Base-by-base conservation (phyloP, 2,329 filamentous ascomycete species). In the Scedosporium apiospermum region DNA sequence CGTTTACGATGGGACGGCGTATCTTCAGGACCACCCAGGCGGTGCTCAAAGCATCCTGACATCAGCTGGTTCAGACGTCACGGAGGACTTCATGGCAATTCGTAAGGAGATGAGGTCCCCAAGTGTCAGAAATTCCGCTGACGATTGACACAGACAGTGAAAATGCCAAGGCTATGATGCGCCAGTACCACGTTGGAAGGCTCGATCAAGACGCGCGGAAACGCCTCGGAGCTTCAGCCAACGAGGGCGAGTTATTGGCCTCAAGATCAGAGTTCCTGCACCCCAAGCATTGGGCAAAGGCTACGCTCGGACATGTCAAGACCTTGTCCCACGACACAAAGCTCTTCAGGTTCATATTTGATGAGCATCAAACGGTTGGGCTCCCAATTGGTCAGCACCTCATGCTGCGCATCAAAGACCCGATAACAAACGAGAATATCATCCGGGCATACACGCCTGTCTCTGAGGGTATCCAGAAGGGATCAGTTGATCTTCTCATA, bases 141-240 rank as follows among this genome's bases (percentile, higher is more conserved):
- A 30, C 57, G n/a, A 4, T 18, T 1, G 3, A 34, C 5, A 21
- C 51, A 62, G 60, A 96, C 72, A 93, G 89, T 71, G 92, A 96
- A 76, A 96, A 90, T 16, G 93, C 93, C 41, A 96, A 96, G 76
- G 82, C 81, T 18, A 96, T 96, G 91, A 92, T 97, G 88, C 82
- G 84, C 10, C 75, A 82, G 55, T 96, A 96, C 70, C 92, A 97
- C 73, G 86, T 97, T 66, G 93, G 93, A 60, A 86, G 85, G 0
- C 81, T 96, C 12, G 84, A 90, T 30, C 34, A 62, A 18, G 18
- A 78, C 21, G 83, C 87, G 1, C 68, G 64, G 4, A 78, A 79
- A 5, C 71, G 78, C 0, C 79, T 95, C 2, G 76, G 79, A 14
- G 59, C 64, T n/a, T 63, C 65, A 1, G 72, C 73, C n/a, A 74